Conservation (phyloP, 345 rosid genomes). For the Corchorus olitorius region DNA sequence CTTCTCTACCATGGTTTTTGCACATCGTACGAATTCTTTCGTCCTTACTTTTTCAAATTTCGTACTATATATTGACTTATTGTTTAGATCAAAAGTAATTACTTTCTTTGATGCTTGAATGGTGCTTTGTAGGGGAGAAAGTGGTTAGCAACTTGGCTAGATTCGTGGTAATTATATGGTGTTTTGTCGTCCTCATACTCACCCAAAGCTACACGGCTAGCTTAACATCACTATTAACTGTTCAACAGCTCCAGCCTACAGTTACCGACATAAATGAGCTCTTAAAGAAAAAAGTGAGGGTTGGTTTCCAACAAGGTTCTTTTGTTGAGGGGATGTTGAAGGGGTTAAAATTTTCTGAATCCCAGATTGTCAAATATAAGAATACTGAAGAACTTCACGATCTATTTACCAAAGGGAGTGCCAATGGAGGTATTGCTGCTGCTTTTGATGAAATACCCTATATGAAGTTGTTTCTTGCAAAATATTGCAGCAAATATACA, state of each 20-base stretch:
- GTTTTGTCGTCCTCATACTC: slow-evolving; percentile 64
- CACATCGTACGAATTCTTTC: slow-evolving; percentile 21
- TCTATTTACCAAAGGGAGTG: slow-evolving; percentile 35
- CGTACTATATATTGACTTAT: neutral
- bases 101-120: neutral
- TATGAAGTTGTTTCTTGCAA: slow-evolving; percentile 36
- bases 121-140: slow-evolving; percentile 54
- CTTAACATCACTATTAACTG: slow-evolving; percentile 57
- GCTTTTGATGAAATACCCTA: slow-evolving; percentile 42
- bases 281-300: slow-evolving; percentile 32
- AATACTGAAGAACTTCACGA: slow-evolving; percentile 32
- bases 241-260: slow-evolving; percentile 55
- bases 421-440: slow-evolving; percentile 44
- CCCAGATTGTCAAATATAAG: slow-evolving; percentile 18
- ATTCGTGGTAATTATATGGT: slow-evolving; percentile 58
- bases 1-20: slow-evolving; percentile 70
- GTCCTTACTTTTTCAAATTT: neutral
- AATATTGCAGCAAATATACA: slow-evolving; percentile 40
- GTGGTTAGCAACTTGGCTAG: slow-evolving; percentile 53
- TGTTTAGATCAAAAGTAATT: neutral
- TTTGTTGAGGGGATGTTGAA: slow-evolving; percentile 39
- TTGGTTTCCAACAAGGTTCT: slow-evolving; percentile 48
- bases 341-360: slow-evolving; percentile 25
- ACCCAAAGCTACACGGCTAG: slow-evolving; percentile 79
- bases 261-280: slow-evolving; percentile 42